Evolutionary conservation across 129 eudicot species (phyloP).

Genomic region (Flaveria ramosissima): DNA sequence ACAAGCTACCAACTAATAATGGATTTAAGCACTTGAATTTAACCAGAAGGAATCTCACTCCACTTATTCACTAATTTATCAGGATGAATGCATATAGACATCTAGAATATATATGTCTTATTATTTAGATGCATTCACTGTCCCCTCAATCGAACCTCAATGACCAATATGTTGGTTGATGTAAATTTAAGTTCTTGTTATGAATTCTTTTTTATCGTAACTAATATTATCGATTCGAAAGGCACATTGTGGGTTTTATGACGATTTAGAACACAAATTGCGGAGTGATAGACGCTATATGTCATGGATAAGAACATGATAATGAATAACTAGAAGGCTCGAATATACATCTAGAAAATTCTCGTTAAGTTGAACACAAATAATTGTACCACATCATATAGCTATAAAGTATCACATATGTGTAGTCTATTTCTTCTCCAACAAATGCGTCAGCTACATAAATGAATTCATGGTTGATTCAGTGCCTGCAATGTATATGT

Average conservation of each 20-base stretch:
- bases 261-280: not conserved
- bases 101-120: conserved; percentile 10
- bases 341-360: not conserved
- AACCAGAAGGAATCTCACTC: conserved; percentile 17
- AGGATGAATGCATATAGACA: conserved; percentile 19
- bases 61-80: conserved; percentile 20
- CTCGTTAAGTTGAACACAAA: not conserved
- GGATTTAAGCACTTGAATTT: conserved; percentile 2
- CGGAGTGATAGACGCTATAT: not conserved
- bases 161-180: conserved; percentile 7
- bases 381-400: not conserved
- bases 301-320: not conserved
- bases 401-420: not conserved
- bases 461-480: not conserved
- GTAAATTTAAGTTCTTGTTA: not conserved
- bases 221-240: not conserved
- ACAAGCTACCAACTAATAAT: conserved; percentile 20
- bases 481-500: not conserved
- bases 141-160: conserved; percentile 20
- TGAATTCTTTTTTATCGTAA: not conserved
- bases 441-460: not conserved
- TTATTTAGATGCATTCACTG: conserved; percentile 11
- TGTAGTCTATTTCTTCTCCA: not conserved
- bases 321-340: not conserved
- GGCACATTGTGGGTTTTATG: too few species aligned